phyloP scores from a whole-genome alignment of 2,329 filamentous ascomycete species.

The Tympanopsis confertula region DNA sequence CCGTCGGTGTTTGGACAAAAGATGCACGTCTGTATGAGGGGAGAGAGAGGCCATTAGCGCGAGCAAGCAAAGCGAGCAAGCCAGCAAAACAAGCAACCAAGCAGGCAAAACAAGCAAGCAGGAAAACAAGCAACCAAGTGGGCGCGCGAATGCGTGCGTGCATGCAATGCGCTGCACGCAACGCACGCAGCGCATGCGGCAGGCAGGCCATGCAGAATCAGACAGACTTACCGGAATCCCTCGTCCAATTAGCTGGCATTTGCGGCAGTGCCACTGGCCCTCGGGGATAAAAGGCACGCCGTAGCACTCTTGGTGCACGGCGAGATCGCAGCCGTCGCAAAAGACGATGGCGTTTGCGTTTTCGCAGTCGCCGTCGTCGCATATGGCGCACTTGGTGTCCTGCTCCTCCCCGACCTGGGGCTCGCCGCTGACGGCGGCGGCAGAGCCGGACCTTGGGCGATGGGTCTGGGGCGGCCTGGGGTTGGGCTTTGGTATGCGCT shows the following conservation, averaged over 20 bases:
- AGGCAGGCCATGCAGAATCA: slow-evolving; percentile 8
- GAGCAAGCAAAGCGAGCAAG: not conserved
- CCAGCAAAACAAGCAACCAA: slow-evolving; percentile 3
- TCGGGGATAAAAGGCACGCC: slow-evolving; percentile 97
- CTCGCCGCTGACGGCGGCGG: slow-evolving; percentile 90
- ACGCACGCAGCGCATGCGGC: slow-evolving; percentile 3
- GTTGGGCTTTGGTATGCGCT: slow-evolving; percentile 91
- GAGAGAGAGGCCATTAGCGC: slow-evolving; percentile 4
- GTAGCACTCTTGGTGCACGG: slow-evolving; percentile 97
- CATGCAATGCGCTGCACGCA: not conserved
- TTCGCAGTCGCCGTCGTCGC: slow-evolving; percentile 97
- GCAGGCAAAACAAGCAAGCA: not conserved
- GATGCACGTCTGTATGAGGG: slow-evolving; percentile 62
- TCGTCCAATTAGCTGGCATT: slow-evolving; percentile 88
- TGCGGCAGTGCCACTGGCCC: slow-evolving; percentile 94
- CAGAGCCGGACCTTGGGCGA: slow-evolving; percentile 81
- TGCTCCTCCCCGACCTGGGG: slow-evolving; percentile 78
- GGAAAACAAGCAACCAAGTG: not conserved
- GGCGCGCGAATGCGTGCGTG: too few species aligned
- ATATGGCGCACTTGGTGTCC: slow-evolving; percentile 94
- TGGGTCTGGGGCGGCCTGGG: slow-evolving; percentile 93
- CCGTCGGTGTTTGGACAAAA: slow-evolving; percentile 97
- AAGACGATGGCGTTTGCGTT: slow-evolving; percentile 99
- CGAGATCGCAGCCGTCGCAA: slow-evolving; percentile 93
- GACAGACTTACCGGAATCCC: slow-evolving; percentile 61